Conservation (phyloP, 176 grass and related monocot species). For the Lolium multiflorum region DNA sequence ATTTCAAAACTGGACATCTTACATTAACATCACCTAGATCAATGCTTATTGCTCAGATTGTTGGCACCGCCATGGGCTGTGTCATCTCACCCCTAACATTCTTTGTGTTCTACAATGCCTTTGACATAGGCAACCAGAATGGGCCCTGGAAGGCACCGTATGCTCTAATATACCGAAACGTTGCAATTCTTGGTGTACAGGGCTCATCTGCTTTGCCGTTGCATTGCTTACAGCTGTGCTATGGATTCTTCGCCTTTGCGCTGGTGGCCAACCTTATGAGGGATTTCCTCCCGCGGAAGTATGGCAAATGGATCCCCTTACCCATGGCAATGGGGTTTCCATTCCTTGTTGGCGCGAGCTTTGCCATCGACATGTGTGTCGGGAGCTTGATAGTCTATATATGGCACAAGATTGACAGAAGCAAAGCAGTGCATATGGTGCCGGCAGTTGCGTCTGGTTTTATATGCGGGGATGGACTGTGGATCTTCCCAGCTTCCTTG, state of each 20-base stretch:
- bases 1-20: constrained; percentile 96
- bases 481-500: constrained; percentile 93
- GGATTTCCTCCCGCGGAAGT: constrained; percentile 69
- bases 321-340: constrained; percentile 97
- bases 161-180: constrained; percentile 93
- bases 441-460: constrained; percentile 94
- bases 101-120: constrained; percentile 92
- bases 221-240: constrained; percentile 92
- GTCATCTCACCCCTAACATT: constrained; percentile 85
- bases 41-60: constrained; percentile 88
- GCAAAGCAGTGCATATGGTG: constrained; percentile 71
- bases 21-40: constrained; percentile 93
- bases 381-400: constrained; percentile 85
- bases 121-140: constrained; percentile 91
- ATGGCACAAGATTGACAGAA: constrained; percentile 72
- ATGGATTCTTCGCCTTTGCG: constrained; percentile 93
- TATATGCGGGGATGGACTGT: constrained; percentile 95
- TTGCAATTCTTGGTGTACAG: constrained; percentile 92
- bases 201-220: constrained; percentile 81
- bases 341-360: constrained; percentile 88
- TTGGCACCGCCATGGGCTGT: constrained; percentile 94
- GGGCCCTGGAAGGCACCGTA: constrained; percentile 96
- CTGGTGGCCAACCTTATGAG: constrained; percentile 68
- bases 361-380: constrained; percentile 91
- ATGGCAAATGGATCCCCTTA: constrained; percentile 78